A percentile compares a stretch with the other conserved stretches of the same genome.
These are phyloP conservation scores for Turnera subulata DNA, from an alignment of 345 rosid genomes.

Conservation along the genomic window DNA sequence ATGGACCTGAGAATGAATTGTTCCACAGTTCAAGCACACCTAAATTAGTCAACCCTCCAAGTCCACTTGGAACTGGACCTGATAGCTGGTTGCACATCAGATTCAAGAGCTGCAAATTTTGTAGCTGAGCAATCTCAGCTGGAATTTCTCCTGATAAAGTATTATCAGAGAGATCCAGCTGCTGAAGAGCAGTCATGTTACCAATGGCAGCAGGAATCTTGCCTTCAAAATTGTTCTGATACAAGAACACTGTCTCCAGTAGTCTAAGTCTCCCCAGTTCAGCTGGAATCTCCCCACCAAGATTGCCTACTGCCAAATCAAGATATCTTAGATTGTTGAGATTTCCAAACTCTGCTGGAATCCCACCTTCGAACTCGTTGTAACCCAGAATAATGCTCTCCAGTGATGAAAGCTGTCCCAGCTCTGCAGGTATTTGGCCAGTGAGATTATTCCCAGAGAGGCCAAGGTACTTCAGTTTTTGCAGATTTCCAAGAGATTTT, in stretches of 20 bases:
- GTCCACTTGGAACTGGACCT: constrained; percentile 55
- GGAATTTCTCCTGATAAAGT: constrained; percentile 64
- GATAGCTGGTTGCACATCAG: constrained; percentile 75
- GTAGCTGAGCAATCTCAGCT: constrained; percentile 42
- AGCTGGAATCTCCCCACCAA: constrained; percentile 68
- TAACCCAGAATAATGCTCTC: constrained; percentile 85
- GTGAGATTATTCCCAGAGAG: constrained; percentile 89
- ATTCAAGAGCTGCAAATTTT: constrained; percentile 74
- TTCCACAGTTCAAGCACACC: constrained; percentile 84
- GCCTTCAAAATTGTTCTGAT: constrained; percentile 66
- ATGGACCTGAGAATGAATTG: constrained; percentile 74
- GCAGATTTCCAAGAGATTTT: constrained; percentile 53
- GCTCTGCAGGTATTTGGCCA: constrained; percentile 59
- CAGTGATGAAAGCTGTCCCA: constrained; percentile 67
- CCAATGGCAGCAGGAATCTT: constrained; percentile 62
- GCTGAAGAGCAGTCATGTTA: constrained; percentile 47
- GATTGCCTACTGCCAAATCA: constrained; percentile 68
- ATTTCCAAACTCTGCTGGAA: constrained; percentile 68
- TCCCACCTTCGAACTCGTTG: constrained; percentile 71
- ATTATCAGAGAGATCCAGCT: constrained; percentile 84
- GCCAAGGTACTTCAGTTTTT: constrained; percentile 74
- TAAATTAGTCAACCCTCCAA: constrained; percentile 50
- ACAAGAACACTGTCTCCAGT: constrained; percentile 61
- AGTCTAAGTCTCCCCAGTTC: constrained; percentile 59
- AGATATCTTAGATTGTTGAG: constrained; percentile 71